Percentiles rank a stretch among this genome's conserved stretches.
phyloP scores from a whole-genome alignment of 2,329 filamentous ascomycete species.

The Fusarium albidum region DNA sequence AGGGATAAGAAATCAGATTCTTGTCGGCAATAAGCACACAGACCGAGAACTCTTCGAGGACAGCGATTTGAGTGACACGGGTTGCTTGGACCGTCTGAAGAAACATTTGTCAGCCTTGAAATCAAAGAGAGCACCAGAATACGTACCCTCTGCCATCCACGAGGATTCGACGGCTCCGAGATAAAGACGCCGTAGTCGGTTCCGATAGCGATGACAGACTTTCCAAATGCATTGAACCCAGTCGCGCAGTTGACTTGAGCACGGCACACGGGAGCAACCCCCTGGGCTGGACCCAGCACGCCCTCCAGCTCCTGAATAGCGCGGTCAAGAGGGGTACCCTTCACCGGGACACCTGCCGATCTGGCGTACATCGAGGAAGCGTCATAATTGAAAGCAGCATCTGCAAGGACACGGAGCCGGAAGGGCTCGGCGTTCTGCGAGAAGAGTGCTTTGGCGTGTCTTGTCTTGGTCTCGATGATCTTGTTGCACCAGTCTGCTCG shows the following conservation, averaged over 20 bases:
- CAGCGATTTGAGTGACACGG: slow-evolving; percentile 89
- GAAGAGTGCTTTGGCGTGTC: slow-evolving; percentile 86
- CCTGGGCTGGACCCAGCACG: slow-evolving; percentile 73
- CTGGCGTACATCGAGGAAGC: slow-evolving; percentile 65
- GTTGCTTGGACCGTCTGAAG: slow-evolving; percentile 75
- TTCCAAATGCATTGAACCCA: slow-evolving; percentile 84
- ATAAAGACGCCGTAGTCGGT: slow-evolving; percentile 95
- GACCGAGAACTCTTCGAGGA: slow-evolving; percentile 94
- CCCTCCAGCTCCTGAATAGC: slow-evolving; percentile 90
- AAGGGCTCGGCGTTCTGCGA: slow-evolving; percentile 97
- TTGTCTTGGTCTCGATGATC: slow-evolving; percentile 94
- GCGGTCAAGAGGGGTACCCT: slow-evolving; percentile 89
- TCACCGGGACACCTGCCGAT: slow-evolving; percentile 76
- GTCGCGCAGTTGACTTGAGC: slow-evolving; percentile 93
- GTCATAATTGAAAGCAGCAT: slow-evolving; percentile 89
- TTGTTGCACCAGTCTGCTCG: slow-evolving; percentile 91
- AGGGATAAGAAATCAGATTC: slow-evolving; percentile 88
- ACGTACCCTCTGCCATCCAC: slow-evolving; percentile 88
- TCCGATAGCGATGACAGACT: slow-evolving; percentile 89
- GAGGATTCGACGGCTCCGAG: slow-evolving; percentile 85
- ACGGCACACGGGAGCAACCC: slow-evolving; percentile 81
- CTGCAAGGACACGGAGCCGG: slow-evolving; percentile 87
- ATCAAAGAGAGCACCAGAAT: not conserved
- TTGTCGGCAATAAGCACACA: slow-evolving; percentile 93
- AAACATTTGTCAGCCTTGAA: slow-evolving; percentile 27